Conservation (phyloP, 305 asterid species). For the Plantago lanceolata region DNA sequence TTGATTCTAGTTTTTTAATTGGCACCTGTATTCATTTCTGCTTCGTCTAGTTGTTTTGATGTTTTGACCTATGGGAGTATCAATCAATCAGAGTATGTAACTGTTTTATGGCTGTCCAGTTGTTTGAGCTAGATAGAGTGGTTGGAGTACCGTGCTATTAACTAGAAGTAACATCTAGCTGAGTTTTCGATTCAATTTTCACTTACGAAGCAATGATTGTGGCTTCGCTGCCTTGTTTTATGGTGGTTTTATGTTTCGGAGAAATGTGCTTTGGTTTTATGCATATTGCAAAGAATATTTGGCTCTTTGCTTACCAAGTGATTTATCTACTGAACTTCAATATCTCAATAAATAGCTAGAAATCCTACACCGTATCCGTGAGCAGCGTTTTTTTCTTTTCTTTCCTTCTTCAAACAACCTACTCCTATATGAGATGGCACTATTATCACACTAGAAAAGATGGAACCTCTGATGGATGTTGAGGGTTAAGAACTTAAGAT, state of each 20-base stretch:
- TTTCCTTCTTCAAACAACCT: not conserved
- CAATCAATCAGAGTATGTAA: too few relatives aligned
- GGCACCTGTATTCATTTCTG: not conserved
- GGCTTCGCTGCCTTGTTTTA: too few relatives aligned
- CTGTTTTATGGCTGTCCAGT: not conserved
- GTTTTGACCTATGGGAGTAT: not conserved
- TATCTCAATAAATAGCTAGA: not conserved
- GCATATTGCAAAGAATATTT: too few relatives aligned
- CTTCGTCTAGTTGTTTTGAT: not conserved
- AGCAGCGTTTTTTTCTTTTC: not conserved
- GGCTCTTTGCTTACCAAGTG: not conserved
- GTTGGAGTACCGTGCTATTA: too few relatives aligned
- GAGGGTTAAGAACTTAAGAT: not conserved
- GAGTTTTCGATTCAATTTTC: not conserved
- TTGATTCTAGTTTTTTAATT: not conserved
- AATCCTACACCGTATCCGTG: not conserved
- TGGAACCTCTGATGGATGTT: slow-evolving; percentile 5
- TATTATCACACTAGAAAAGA: not conserved
- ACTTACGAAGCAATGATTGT: not conserved
- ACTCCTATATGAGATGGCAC: not conserved
- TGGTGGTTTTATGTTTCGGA: not conserved
- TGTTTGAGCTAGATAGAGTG: not conserved
- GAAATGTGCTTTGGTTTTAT: not conserved
- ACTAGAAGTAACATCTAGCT: too few relatives aligned
- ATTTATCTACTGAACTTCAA: not conserved